A percentile compares a stretch with the other conserved stretches of the same genome.
Evolutionary conservation across 2,329 filamentous ascomycete species (phyloP).

Genomic region (Zalaria sp.): DNA sequence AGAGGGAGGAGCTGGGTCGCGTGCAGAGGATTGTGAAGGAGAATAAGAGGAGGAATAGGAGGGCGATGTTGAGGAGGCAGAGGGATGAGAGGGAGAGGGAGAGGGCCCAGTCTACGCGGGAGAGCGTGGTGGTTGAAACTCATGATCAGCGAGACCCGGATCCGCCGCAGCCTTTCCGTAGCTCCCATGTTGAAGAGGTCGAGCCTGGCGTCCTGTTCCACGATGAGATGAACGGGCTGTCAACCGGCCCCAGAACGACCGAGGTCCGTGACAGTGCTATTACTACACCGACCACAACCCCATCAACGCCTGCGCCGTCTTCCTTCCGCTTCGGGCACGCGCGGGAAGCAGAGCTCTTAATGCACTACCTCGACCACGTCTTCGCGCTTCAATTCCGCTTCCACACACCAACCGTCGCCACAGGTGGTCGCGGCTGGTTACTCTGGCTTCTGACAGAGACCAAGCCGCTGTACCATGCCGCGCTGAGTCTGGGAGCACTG

Average conservation of each 20-base stretch:
- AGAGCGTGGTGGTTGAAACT: too few relatives aligned
- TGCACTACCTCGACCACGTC: constrained; percentile 5
- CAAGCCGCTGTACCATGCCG: constrained; percentile 3
- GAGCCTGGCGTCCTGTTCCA: too few relatives aligned
- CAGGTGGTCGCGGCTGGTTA: constrained; percentile 3
- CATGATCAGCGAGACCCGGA: too few relatives aligned
- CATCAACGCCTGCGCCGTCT: not conserved
- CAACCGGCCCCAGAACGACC: too few relatives aligned
- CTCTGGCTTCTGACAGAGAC: constrained; percentile 3
- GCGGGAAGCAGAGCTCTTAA: constrained; percentile 3
- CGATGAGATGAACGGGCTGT: too few relatives aligned
- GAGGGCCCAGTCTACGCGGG: too few relatives aligned
- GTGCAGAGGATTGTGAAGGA: constrained; percentile 2
- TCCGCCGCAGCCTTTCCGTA: too few relatives aligned
- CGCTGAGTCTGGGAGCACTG: constrained; percentile 2
- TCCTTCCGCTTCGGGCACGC: constrained; percentile 1
- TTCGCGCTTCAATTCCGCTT: constrained; percentile 4
- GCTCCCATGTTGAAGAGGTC: too few relatives aligned
- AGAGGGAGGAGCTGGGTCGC: not conserved
- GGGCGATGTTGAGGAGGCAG: too few relatives aligned
- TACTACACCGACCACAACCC: not conserved
- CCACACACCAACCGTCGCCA: not conserved
- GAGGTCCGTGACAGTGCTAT: too few relatives aligned
- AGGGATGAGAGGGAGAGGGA: too few relatives aligned
- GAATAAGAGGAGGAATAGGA: constrained; percentile 2